phyloP scores from a whole-genome alignment of 768 basidiomycete genomes.

The Lentinus tigrinus region DNA sequence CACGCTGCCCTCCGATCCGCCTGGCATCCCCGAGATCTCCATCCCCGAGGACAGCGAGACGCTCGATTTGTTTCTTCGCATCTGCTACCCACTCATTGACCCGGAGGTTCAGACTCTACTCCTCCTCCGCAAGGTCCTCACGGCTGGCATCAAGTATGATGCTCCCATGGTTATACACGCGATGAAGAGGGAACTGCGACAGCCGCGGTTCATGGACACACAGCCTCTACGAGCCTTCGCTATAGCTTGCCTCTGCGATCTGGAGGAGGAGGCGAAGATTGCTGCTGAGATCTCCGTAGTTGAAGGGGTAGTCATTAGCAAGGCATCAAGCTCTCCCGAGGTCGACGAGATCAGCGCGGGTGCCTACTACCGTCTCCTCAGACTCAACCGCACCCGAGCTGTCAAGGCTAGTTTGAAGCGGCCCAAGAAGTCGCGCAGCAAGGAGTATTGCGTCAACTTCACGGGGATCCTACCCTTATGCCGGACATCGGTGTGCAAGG shows the following conservation, averaged over 20 bases:
- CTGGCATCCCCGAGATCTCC: background rate
- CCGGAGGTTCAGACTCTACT: background rate
- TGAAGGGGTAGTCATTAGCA: too few relatives aligned
- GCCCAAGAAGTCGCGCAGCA: too few relatives aligned
- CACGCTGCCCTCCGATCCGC: constrained; percentile 34
- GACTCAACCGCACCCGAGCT: background rate
- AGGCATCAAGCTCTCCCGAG: background rate
- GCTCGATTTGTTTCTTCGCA: constrained; percentile 1
- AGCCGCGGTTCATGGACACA: background rate
- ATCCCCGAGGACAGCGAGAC: constrained; percentile 2
- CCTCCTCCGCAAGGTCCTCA: background rate
- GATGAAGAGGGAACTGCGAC: background rate
- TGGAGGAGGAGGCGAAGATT: constrained; percentile 28
- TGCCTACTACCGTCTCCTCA: background rate
- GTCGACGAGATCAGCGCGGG: background rate
- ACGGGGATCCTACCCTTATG: background rate
- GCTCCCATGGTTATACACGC: background rate
- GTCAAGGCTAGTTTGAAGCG: too few relatives aligned
- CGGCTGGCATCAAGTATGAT: background rate
- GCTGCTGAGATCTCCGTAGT: background rate
- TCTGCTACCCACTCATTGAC: constrained; percentile 2
- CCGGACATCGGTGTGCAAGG: too few relatives aligned
- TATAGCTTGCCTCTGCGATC: constrained; percentile 32
- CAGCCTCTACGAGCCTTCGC: constrained; percentile 30
- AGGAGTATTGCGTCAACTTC: background rate